phyloP scores from a whole-genome alignment of 805 yeast genomes.

The Torulaspora indica region DNA sequence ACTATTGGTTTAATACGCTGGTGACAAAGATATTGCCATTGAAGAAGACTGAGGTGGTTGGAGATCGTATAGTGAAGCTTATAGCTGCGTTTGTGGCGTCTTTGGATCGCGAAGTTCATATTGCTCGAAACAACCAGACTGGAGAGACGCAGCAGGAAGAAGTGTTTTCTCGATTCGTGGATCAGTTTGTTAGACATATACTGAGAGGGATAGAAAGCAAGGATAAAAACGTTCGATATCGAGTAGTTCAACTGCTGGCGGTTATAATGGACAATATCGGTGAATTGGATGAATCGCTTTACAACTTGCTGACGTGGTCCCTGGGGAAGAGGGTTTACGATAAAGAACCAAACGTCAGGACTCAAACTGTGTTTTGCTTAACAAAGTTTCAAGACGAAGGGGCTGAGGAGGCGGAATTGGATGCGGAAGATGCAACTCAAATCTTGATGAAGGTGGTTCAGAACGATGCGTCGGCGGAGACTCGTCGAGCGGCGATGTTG shows the following conservation, averaged over 20 bases:
- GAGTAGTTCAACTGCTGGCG: conserved; percentile 73
- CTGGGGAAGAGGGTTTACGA: conserved; percentile 63
- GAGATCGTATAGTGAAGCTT: conserved; percentile 71
- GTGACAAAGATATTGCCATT: conserved; percentile 61
- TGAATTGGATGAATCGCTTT: conserved; percentile 69
- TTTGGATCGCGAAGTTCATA: conserved; percentile 34
- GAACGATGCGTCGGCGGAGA: conserved; percentile 83
- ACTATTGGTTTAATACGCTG: conserved; percentile 52
- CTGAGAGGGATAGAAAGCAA: conserved; percentile 74
- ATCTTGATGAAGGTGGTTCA: conserved; percentile 51
- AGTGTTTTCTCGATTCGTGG: conserved; percentile 51
- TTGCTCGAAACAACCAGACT: conserved; percentile 26
- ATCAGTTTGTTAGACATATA: conserved; percentile 57
- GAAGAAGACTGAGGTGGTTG: conserved; percentile 64
- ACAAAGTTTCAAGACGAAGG: conserved; percentile 68
- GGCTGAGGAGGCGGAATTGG: conserved; percentile 34
- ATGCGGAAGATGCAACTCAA: conserved; percentile 44
- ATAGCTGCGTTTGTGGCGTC: conserved; percentile 54
- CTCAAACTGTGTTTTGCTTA: conserved; percentile 78
- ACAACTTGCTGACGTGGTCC: conserved; percentile 55
- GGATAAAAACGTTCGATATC: conserved; percentile 69
- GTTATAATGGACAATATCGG: conserved; percentile 65
- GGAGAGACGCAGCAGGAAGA: conserved; percentile 40
- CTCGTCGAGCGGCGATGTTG: conserved; percentile 75
- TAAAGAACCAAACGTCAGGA: conserved; percentile 70